Conservation (phyloP, 1,139 yeast species). For the Diutina neorugosa region DNA sequence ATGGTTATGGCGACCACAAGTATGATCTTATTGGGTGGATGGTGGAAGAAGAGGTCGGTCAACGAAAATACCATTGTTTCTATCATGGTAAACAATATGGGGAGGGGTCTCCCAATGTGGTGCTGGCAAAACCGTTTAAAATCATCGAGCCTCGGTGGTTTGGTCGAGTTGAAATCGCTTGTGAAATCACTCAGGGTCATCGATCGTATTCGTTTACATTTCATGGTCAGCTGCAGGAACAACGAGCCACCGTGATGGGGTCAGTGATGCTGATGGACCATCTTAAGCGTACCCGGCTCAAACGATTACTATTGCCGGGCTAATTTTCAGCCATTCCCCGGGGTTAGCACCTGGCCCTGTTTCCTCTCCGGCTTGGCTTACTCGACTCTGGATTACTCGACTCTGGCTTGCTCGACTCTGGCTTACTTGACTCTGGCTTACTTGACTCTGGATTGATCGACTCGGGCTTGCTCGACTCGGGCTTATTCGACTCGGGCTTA, state of each 20-base stretch:
- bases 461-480: no score
- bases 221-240: neutral
- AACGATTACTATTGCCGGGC: neutral
- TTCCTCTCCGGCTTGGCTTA: no score
- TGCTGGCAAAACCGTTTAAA: neutral
- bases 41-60: neutral
- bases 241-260: neutral
- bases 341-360: no score
- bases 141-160: neutral
- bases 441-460: no score
- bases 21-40: neutral
- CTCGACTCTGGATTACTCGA: no score
- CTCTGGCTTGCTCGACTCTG: no score
- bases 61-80: neutral
- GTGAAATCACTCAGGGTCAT: neutral
- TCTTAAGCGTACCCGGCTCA: neutral
- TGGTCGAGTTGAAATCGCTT: neutral
- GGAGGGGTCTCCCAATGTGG: neutral
- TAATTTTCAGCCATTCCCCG: no score
- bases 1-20: neutral
- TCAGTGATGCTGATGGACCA: neutral
- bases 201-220: neutral
- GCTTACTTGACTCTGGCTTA: no score
- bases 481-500: no score
- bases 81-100: neutral